Base-by-base conservation (phyloP, 305 asterid genomes). In the Solanum aculeatissimum region DNA sequence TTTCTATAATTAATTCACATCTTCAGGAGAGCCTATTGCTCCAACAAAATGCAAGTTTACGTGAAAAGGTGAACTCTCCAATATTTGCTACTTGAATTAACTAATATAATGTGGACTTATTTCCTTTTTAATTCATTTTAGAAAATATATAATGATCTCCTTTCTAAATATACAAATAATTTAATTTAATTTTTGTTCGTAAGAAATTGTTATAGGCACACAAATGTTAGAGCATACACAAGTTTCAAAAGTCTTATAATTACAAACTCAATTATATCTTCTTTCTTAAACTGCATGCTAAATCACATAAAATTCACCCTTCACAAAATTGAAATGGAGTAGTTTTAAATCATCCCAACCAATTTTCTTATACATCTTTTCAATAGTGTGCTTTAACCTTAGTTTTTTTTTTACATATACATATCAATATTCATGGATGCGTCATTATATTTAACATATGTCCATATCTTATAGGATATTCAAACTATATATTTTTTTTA, bases 11-110 rank as follows among this genome's bases (percentile, higher is more conserved):
- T 63, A 49, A 27, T 40, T 32, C 4, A 14, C 15, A 10, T 21
- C 9, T n/a, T 21, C 92, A 93, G 97, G 94, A 89, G 86, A 90
- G 74, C 55, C 51, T 80, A 53, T 55, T 92, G 85, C 78, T 87
- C 6, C 88, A 90, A 80, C 94, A 93, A 86, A 91, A 92, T 81
- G 88, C 87, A 15, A 90, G 81, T 87, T 84, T 93, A 82, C 62
- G 77, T 27, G 88, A 88, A 84, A 89, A 91, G 95, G 97, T 91
- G 75, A 49, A 19, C 55, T 27, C 81, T 75, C 43, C 11, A 0
- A 21, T 63, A 14, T 16, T 51, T 9, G 58, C 45, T 71, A 19
- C n/a, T 45, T 25, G 21, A 29, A 79, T 10, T 74, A 9, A 4
- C 7, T 40, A 19, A n/a, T 32, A 23, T 19, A 49, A 23, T 72